These are phyloP conservation scores for Scheffersomyces quercinus DNA, from an alignment of 1,139 yeast genomes.

Conservation along the genomic window DNA sequence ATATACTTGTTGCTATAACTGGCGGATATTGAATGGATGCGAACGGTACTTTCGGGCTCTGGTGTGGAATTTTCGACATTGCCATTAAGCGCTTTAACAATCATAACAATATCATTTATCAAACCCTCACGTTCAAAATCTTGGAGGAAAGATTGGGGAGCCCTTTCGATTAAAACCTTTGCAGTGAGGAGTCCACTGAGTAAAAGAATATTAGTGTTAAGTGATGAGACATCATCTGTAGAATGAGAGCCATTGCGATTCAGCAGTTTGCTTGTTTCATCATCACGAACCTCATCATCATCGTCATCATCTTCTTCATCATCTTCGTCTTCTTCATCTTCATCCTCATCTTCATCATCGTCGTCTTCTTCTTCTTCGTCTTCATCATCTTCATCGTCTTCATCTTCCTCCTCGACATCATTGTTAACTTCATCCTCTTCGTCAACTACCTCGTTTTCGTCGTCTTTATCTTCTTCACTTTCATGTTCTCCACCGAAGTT, in stretches of 20 bases:
- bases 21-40: conserved; percentile 3
- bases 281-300: neutral
- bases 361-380: conserved; percentile 4
- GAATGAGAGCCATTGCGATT: neutral
- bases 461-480: conserved; percentile 10
- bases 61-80: neutral
- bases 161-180: conserved; percentile 42
- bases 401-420: conserved; percentile 13
- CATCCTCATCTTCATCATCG: conserved; percentile 11
- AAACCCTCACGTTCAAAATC: conserved; percentile 75
- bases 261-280: neutral
- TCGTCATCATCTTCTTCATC: conserved; percentile 4
- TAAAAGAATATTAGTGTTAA: conserved; percentile 40
- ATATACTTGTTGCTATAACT: conserved; percentile 24
- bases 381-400: conserved; percentile 6
- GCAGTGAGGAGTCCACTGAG: conserved; percentile 57
- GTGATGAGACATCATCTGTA: conserved; percentile 13
- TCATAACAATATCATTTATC: conserved; percentile 46
- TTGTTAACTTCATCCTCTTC: conserved; percentile 4
- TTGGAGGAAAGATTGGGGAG: conserved; percentile 44
- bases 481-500: no score
- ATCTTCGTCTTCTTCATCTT: conserved; percentile 3
- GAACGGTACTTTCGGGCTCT: conserved; percentile 3
- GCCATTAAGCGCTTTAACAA: conserved; percentile 7
- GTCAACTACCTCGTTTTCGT: conserved; percentile 2